Percentiles rank a stretch among this genome's conserved stretches.
Conservation (phyloP, 2,329 filamentous ascomycete genomes). For the Colletotrichum simmondsii region DNA sequence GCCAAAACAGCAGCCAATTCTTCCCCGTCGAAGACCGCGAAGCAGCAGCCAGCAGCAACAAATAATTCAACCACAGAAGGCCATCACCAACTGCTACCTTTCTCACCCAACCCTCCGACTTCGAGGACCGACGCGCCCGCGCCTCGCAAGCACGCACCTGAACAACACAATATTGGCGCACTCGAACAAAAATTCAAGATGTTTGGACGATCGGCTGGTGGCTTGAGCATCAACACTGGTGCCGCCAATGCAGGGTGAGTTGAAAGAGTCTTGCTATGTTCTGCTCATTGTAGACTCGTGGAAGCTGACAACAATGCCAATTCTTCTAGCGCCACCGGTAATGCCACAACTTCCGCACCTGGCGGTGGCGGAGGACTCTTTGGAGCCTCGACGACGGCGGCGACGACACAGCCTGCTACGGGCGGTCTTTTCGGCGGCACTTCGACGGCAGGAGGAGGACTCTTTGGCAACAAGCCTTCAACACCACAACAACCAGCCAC, state of each 20-base stretch:
- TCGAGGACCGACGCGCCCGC: neutral
- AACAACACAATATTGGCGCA: neutral
- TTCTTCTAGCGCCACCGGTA: conserved; percentile 5
- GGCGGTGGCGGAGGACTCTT: conserved; percentile 30
- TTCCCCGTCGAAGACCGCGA: conserved; percentile 20
- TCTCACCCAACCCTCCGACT: neutral
- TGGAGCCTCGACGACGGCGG: conserved; percentile 10
- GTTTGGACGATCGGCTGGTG: conserved; percentile 49
- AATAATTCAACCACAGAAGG: neutral
- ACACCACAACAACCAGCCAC: conserved; percentile 38
- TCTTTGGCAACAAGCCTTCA: conserved; percentile 34
- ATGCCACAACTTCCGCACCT: conserved; percentile 20
- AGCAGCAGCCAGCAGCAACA: neutral
- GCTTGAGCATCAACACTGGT: conserved; percentile 72
- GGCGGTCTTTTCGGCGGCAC: conserved; percentile 49
- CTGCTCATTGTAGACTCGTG: neutral
- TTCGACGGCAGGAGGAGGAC: conserved; percentile 39
- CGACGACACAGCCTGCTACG: conserved; percentile 44
- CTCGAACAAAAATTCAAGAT: conserved; percentile 5
- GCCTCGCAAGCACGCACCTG: neutral
- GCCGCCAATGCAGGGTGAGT: conserved; percentile 68
- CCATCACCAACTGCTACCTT: neutral
- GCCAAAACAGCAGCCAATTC: conserved; percentile 19
- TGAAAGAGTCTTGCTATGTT: neutral
- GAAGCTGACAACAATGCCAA: neutral